Evolutionary conservation across 352 stramenopile species (phyloP), one percentile per base, ranked within the genome.

Genomic region (Elongisporangium senticosum): DNA sequence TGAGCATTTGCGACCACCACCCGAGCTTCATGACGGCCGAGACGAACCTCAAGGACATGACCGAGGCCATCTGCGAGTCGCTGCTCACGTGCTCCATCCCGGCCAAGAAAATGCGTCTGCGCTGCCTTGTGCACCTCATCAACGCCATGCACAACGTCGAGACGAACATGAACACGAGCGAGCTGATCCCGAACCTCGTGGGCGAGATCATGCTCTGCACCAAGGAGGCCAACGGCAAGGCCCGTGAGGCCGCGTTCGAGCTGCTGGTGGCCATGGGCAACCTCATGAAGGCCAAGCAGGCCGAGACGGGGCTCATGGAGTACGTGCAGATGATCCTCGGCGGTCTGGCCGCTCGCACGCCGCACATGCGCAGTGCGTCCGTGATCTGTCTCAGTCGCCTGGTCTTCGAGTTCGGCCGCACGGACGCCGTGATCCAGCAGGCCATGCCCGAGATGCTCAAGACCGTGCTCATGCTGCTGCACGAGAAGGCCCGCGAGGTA

Each of bases 191-290:
- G 43, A 90, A 89, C 62, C 83, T 98, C 22, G 83, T 98, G n/a
- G 89, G 89, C 21, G 96, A 99, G 73, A 96, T 98, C 53, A 88
- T 98, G 56, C 74, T 99, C 20, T 98, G 93, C 68, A 95, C 97
- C 17, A 99, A 99, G 74, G 96, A 99, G 69, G 92, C 92, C 11
- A 99, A 98, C 59, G 90, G 82, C 40, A 98, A 98, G 65, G 96
- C 95, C 23, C 82, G 86, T 48, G 86, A 95, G 64, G 84, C 83
- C 14, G 86, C 86, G 19, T 95, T 95, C 48, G 84, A 93, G 68
- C 62, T 96, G 56, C 64, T 96, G 51, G 68, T 96, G 26, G 83
- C 83, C 28, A 93, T 96, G 85, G 83, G 84, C 14, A 74, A 87
- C 62, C 71, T 94, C 28, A 68, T 95, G 54, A 68, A 79, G 26